Conservation (phyloP, 768 basidiomycete species). For the Suillus plorans region DNA sequence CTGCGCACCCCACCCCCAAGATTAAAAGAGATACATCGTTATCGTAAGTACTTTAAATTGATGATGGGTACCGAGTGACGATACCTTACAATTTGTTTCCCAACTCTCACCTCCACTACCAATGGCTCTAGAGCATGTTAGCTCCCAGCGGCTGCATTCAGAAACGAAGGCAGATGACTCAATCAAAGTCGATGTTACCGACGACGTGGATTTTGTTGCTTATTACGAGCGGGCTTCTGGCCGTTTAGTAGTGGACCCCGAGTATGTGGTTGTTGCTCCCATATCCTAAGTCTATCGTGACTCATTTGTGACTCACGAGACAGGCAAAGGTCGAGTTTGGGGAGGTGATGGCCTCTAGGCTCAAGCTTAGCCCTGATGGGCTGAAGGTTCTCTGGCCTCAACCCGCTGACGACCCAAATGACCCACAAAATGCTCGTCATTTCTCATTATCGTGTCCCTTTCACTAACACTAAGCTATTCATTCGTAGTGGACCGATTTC, state of each 20-base stretch:
- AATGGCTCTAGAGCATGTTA: neutral
- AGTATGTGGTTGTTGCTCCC: slow-evolving; percentile 36
- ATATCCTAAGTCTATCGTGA: too few species aligned
- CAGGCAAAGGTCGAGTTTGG: slow-evolving; percentile 53
- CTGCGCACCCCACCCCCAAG: neutral
- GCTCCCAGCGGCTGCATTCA: neutral
- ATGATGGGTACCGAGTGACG: neutral
- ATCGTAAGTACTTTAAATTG: neutral
- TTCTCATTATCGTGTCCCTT: neutral
- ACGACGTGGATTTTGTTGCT: slow-evolving; percentile 33
- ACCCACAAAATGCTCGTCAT: slow-evolving; percentile 51
- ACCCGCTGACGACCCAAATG: slow-evolving; percentile 46
- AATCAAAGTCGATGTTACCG: neutral
- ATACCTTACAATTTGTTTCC: neutral
- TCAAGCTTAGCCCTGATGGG: slow-evolving; percentile 48
- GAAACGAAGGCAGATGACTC: neutral
- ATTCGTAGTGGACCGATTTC: slow-evolving; percentile 42
- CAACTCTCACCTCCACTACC: neutral
- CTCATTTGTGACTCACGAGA: slow-evolving; percentile 21
- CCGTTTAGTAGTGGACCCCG: slow-evolving; percentile 60
- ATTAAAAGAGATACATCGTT: neutral
- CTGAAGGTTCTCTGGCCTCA: slow-evolving; percentile 56
- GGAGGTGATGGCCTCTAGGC: slow-evolving; percentile 39
- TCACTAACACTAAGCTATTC: neutral
- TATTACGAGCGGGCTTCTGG: slow-evolving; percentile 60